phyloP scores from a whole-genome alignment of 345 rosid species.

The Citrus reticulata region DNA sequence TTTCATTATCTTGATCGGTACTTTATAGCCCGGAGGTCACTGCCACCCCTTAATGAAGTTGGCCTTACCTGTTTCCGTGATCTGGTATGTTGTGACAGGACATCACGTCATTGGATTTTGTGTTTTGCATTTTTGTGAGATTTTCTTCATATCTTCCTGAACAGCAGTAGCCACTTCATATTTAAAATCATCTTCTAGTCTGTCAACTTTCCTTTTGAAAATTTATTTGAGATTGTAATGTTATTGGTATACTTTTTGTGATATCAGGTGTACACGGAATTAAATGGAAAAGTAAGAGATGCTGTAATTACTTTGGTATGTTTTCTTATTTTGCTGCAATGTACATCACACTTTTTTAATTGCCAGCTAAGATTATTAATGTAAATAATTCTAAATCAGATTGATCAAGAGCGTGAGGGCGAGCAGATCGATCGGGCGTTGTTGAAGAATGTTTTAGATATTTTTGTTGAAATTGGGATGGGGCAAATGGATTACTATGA shows the following conservation, averaged over 20 bases:
- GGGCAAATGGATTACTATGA: constrained; percentile 43
- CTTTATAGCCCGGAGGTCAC: constrained; percentile 44
- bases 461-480: constrained; percentile 64
- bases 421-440: constrained; percentile 61
- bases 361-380: background rate
- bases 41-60: constrained; percentile 49
- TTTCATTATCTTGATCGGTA: constrained; percentile 56
- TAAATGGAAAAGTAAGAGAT: constrained; percentile 42
- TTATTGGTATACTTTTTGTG: background rate
- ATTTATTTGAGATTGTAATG: background rate
- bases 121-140: background rate
- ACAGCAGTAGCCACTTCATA: background rate
- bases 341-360: background rate
- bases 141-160: background rate
- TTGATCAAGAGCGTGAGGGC: constrained; percentile 55
- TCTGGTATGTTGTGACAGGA: constrained; percentile 33
- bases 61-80: constrained; percentile 57
- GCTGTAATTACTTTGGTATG: constrained; percentile 55
- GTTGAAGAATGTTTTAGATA: constrained; percentile 52
- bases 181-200: background rate
- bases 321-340: background rate
- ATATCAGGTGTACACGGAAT: constrained; percentile 43
- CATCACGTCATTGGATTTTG: background rate
- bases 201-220: background rate
- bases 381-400: constrained; percentile 26